phyloP scores from a whole-genome alignment of 2,329 filamentous ascomycete species.

The Cordyceps cateniannulata region DNA sequence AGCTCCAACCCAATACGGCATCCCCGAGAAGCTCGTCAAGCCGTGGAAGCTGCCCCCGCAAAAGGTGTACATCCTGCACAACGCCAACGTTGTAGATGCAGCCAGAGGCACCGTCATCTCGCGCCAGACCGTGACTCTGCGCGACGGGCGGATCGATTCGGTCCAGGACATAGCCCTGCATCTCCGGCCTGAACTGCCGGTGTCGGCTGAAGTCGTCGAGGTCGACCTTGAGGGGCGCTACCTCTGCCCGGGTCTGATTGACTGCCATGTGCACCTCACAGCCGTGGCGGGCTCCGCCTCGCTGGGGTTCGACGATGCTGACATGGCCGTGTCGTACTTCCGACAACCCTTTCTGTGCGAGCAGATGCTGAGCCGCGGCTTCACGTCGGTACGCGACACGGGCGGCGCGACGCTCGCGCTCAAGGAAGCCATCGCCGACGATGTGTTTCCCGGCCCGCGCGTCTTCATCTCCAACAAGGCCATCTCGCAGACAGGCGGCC shows the following conservation, averaged over 20 bases:
- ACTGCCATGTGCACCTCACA: conserved; percentile 27
- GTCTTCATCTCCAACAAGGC: conserved; percentile 49
- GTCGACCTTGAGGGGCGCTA: conserved; percentile 23
- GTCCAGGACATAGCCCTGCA: conserved; percentile 14
- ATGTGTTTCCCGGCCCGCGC: conserved; percentile 47
- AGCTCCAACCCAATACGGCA: neutral
- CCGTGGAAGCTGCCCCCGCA: conserved; percentile 29
- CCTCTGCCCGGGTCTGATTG: conserved; percentile 27
- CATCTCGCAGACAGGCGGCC: conserved; percentile 52
- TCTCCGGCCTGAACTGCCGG: neutral
- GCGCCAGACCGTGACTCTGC: conserved; percentile 27
- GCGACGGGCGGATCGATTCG: conserved; percentile 27
- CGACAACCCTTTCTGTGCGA: conserved; percentile 40
- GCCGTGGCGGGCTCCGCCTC: conserved; percentile 23
- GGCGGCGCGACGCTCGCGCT: conserved; percentile 50
- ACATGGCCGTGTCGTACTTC: conserved; percentile 31
- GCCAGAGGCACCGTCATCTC: conserved; percentile 25
- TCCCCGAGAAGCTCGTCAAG: conserved; percentile 22
- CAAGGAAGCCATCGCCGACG: conserved; percentile 50
- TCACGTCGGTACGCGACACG: conserved; percentile 52
- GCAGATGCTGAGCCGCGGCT: conserved; percentile 49
- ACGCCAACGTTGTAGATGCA: conserved; percentile 38
- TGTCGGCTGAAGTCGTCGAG: conserved; percentile 8
- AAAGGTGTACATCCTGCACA: conserved; percentile 30
- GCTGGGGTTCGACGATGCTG: conserved; percentile 22